phyloP scores from a whole-genome alignment of 805 yeast species.

The Teunomyces cretensis region DNA sequence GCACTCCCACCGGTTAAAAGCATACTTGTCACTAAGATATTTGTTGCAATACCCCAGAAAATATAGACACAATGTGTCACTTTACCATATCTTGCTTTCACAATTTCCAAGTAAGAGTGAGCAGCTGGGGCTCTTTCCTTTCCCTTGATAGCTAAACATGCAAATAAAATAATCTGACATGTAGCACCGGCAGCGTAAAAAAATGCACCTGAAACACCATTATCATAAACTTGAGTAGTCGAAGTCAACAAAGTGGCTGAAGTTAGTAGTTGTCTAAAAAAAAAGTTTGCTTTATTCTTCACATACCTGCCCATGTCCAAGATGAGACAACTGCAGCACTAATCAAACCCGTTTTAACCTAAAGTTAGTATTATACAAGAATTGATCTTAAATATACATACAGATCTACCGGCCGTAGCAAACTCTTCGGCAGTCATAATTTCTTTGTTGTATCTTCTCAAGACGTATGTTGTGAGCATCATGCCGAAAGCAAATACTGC shows the following conservation, averaged over 20 bases:
- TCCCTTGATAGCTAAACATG: slow-evolving; percentile 83
- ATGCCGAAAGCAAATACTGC: slow-evolving; percentile 74
- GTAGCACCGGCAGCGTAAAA: slow-evolving; percentile 92
- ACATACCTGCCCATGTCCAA: slow-evolving; percentile 71
- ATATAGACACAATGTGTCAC: slow-evolving; percentile 66
- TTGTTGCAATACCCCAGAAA: slow-evolving; percentile 84
- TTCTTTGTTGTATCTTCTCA: slow-evolving; percentile 80
- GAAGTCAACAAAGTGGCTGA: slow-evolving; percentile 62
- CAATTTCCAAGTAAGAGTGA: slow-evolving; percentile 86
- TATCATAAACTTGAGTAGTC: slow-evolving; percentile 71
- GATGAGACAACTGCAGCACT: slow-evolving; percentile 90
- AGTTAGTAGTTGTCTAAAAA: slow-evolving; percentile 21
- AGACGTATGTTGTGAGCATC: slow-evolving; percentile 69
- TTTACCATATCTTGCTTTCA: slow-evolving; percentile 79
- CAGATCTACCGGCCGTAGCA: slow-evolving; percentile 84
- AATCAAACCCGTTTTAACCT: slow-evolving; percentile 76
- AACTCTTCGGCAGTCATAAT: slow-evolving; percentile 91
- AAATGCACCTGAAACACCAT: slow-evolving; percentile 78
- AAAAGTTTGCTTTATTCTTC: not conserved
- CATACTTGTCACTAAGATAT: slow-evolving; percentile 90
- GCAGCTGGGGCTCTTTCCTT: slow-evolving; percentile 89
- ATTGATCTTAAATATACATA: not conserved
- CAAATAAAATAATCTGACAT: slow-evolving; percentile 82
- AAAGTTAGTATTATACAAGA: not conserved
- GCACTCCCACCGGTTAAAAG: slow-evolving; percentile 89